Percentiles rank a stretch among this genome's conserved stretches.
These are phyloP conservation scores for Chalciporus sphaerocephalus DNA, from an alignment of 768 basidiomycete genomes.

Conservation along the genomic window DNA sequence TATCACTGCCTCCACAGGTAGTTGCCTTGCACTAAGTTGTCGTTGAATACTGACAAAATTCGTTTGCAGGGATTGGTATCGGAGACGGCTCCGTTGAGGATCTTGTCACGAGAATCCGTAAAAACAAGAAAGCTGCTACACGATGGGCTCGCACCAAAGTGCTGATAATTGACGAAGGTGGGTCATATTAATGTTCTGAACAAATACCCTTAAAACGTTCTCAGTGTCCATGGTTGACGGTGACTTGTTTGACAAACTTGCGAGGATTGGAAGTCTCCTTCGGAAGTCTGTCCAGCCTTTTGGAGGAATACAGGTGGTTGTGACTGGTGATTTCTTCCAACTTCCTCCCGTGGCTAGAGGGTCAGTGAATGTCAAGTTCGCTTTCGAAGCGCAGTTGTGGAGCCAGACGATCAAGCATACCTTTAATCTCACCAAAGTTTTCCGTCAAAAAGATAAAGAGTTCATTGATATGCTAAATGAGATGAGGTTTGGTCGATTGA, in stretches of 20 bases:
- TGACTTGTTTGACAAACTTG: constrained; percentile 87
- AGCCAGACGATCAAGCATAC: constrained; percentile 66
- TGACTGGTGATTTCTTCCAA: constrained; percentile 98
- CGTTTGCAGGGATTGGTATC: constrained; percentile 90
- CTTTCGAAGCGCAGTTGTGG: constrained; percentile 88
- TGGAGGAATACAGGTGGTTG: constrained; percentile 91
- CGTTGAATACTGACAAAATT: constrained; percentile 41
- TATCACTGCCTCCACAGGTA: constrained; percentile 92
- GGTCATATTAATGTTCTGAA: constrained; percentile 4
- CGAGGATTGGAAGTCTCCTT: constrained; percentile 59
- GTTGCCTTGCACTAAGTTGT: not conserved
- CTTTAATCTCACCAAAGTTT: constrained; percentile 93
- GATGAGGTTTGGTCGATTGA: constrained; percentile 87
- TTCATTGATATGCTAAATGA: constrained; percentile 98
- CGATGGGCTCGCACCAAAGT: constrained; percentile 86
- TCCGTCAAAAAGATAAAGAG: constrained; percentile 88
- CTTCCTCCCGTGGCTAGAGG: constrained; percentile 85
- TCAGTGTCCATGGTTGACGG: constrained; percentile 98
- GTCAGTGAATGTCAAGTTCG: constrained; percentile 64
- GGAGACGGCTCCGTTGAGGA: constrained; percentile 62
- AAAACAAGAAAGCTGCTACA: constrained; percentile 76
- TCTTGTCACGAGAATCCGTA: constrained; percentile 62
- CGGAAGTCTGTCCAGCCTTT: constrained; percentile 69
- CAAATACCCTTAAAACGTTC: not conserved
- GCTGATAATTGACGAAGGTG: constrained; percentile 80